Percentiles rank a stretch among this genome's conserved stretches.
Conservation (phyloP, 2,329 filamentous ascomycete species). For the Microdochium nivale region DNA sequence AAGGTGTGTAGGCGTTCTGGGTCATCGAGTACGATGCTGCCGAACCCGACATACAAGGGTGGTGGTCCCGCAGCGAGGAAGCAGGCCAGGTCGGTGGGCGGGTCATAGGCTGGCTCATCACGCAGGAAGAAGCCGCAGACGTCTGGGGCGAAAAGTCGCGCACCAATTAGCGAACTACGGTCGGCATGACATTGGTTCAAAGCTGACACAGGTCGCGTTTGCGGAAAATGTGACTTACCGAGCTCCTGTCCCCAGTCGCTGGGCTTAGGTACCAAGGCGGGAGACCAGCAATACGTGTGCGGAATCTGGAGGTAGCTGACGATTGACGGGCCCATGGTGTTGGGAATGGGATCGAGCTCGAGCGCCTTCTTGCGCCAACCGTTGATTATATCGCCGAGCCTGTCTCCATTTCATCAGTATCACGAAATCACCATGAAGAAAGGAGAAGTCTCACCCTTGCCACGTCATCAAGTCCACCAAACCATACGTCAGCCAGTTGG, state of each 20-base stretch:
- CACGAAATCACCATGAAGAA: background rate
- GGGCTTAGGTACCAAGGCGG: constrained; percentile 48
- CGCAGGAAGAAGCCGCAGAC: constrained; percentile 37
- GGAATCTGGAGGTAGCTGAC: constrained; percentile 47
- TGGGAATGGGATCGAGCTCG: constrained; percentile 48
- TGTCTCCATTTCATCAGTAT: background rate
- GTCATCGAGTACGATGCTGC: constrained; percentile 39
- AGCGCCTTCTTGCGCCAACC: constrained; percentile 47
- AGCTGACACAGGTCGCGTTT: too few species aligned
- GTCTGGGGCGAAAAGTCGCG: too few species aligned
- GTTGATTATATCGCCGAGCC: constrained; percentile 56
- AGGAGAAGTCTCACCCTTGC: constrained; percentile 28
- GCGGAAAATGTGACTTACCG: background rate
- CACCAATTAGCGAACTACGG: too few species aligned
- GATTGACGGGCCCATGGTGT: constrained; percentile 54
- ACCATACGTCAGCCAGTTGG: constrained; percentile 35
- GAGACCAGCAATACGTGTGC: constrained; percentile 59
- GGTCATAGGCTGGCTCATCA: constrained; percentile 22
- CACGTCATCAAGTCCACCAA: constrained; percentile 40
- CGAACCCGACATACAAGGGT: constrained; percentile 42
- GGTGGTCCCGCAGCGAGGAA: constrained; percentile 31
- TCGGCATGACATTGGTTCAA: too few species aligned
- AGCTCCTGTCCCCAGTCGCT: constrained; percentile 47
- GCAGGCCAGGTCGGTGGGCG: constrained; percentile 24
- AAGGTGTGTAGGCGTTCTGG: constrained; percentile 27